Evolutionary conservation across 306 rosid species (phyloP).

Genomic region (Cajanus cajan): DNA sequence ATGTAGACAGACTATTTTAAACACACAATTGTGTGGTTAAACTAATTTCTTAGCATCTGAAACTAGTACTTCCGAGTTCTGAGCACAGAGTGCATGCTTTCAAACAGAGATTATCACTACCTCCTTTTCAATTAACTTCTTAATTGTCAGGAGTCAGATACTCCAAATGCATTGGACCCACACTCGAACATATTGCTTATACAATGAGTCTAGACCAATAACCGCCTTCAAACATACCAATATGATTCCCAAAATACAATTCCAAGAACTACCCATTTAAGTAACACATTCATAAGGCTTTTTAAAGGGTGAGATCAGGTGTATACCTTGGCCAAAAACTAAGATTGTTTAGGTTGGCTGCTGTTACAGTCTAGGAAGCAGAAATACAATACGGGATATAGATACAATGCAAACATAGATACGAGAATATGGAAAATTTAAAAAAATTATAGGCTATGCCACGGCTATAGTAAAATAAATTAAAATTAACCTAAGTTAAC

Average conservation of each 20-base stretch:
- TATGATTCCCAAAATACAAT: neutral
- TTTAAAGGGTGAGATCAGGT: neutral
- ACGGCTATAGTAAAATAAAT: neutral
- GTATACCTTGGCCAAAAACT: neutral
- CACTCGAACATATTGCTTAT: neutral
- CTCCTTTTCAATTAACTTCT: neutral
- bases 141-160: neutral
- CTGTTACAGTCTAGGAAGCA: neutral
- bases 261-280: neutral
- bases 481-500: neutral
- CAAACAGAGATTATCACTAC: slow-evolving; percentile 1
- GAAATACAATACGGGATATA: neutral
- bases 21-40: slow-evolving; percentile 4
- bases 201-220: slow-evolving; percentile 3
- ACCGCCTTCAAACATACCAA: neutral
- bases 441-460: neutral
- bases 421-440: neutral
- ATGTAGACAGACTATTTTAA: neutral
- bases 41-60: slow-evolving; percentile 3
- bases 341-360: neutral
- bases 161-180: slow-evolving; percentile 3
- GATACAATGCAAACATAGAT: neutral
- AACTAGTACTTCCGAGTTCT: slow-evolving; percentile 1
- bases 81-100: neutral
- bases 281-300: neutral